Percentiles rank a stretch among this genome's conserved stretches.
phyloP scores from a whole-genome alignment of 2,329 filamentous ascomycete genomes.

The Phaeosphaeriaceae sp. region DNA sequence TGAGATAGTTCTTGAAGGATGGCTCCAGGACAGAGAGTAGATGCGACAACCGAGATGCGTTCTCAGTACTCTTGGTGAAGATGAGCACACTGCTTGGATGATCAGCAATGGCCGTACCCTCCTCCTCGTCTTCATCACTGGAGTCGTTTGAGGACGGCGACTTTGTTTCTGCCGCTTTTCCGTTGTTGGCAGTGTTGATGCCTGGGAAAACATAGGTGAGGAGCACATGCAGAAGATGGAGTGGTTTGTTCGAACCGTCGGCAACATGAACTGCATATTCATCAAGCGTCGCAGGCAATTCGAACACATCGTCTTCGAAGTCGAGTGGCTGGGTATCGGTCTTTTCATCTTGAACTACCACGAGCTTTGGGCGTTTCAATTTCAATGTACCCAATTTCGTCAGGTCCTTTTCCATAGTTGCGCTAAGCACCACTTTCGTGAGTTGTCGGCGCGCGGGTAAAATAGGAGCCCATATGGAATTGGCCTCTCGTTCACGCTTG shows the following conservation, averaged over 20 bases:
- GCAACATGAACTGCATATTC: slow-evolving; percentile 58
- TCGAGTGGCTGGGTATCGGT: slow-evolving; percentile 26
- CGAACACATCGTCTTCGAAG: slow-evolving; percentile 51
- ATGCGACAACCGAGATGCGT: slow-evolving; percentile 82
- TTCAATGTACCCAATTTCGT: slow-evolving; percentile 77
- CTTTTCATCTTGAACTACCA: slow-evolving; percentile 71
- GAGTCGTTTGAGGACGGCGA: slow-evolving; percentile 15
- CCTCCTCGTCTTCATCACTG: slow-evolving; percentile 15
- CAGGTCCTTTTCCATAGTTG: slow-evolving; percentile 88
- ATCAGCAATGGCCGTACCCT: slow-evolving; percentile 16
- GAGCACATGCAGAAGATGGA: slow-evolving; percentile 83
- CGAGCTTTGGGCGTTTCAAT: slow-evolving; percentile 74
- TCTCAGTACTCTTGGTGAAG: slow-evolving; percentile 90
- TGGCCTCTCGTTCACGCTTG: slow-evolving; percentile 47
- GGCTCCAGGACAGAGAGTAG: slow-evolving; percentile 74
- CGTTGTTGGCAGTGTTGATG: background rate
- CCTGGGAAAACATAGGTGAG: slow-evolving; percentile 56
- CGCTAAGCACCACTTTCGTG: slow-evolving; percentile 85
- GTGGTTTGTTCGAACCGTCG: slow-evolving; percentile 66
- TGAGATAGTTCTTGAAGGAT: slow-evolving; percentile 62
- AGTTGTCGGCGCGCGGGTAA: slow-evolving; percentile 54
- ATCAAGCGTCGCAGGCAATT: slow-evolving; percentile 61
- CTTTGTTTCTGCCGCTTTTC: slow-evolving; percentile 1
- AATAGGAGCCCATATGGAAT: slow-evolving; percentile 40
- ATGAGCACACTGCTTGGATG: slow-evolving; percentile 65